Evolutionary conservation across 2,329 filamentous ascomycete species (phyloP).

Genomic region (Aspergillus sp.): DNA sequence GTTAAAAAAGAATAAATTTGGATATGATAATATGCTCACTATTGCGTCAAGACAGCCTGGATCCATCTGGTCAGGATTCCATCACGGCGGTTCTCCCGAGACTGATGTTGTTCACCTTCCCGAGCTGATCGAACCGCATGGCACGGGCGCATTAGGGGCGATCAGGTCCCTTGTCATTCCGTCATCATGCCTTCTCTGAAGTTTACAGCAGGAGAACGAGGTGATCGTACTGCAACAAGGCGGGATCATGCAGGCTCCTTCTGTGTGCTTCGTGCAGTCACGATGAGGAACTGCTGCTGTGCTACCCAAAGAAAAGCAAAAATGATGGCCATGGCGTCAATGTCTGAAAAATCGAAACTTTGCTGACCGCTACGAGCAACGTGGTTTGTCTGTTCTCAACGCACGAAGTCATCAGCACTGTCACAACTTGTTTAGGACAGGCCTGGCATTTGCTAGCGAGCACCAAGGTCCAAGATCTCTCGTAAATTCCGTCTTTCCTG

Average conservation of each 20-base stretch:
- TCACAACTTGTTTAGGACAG: neutral
- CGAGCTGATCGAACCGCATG: neutral
- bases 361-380: slow-evolving; percentile 4
- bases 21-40: neutral
- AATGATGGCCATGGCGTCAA: neutral
- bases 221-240: neutral
- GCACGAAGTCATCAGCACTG: neutral
- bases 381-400: neutral
- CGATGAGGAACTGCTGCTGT: slow-evolving; percentile 3
- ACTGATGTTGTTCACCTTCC: neutral
- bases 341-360: neutral
- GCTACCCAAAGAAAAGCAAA: neutral
- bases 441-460: neutral
- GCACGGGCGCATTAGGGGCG: neutral
- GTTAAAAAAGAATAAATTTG: neutral
- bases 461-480: neutral
- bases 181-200: neutral
- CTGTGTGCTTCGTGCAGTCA: neutral
- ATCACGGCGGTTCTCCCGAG: neutral
- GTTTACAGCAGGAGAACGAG: neutral
- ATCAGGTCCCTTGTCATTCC: neutral
- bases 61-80: neutral
- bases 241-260: neutral
- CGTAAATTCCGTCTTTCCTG: neutral
- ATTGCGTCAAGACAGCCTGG: neutral